phyloP scores from a whole-genome alignment of 2,329 filamentous ascomycete genomes.

The Lasiodiplodia theobromae region DNA sequence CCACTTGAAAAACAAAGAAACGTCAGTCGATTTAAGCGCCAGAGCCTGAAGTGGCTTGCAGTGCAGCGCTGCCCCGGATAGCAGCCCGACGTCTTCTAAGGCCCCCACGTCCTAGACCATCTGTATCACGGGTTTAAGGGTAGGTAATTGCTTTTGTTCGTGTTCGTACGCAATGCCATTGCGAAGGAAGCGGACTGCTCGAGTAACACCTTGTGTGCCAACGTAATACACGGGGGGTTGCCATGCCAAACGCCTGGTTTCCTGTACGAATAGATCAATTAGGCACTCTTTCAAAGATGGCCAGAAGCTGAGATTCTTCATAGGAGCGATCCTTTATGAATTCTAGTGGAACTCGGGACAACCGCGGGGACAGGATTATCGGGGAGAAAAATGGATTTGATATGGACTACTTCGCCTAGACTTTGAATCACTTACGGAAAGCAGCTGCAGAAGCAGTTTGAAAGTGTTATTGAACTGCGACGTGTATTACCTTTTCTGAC shows the following conservation, averaged over 20 bases:
- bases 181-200: neutral
- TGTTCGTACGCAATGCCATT: neutral
- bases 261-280: neutral
- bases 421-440: neutral
- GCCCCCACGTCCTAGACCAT: neutral
- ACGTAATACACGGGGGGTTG: neutral
- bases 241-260: neutral
- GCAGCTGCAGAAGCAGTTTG: neutral
- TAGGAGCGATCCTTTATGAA: neutral
- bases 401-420: neutral
- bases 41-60: neutral
- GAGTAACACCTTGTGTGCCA: neutral
- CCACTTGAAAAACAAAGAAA: constrained; percentile 8
- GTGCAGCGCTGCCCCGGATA: neutral
- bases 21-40: neutral
- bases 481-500: neutral
- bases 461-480: neutral
- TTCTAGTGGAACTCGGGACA: neutral
- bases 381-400: neutral
- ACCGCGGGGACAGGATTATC: neutral
- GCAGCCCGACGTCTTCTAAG: neutral
- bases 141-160: neutral
- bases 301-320: neutral
- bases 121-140: neutral
- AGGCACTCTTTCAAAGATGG: neutral